Conservation (phyloP, 2,329 filamentous ascomycete species). For the Neophaeococcomyces aloes region DNA sequence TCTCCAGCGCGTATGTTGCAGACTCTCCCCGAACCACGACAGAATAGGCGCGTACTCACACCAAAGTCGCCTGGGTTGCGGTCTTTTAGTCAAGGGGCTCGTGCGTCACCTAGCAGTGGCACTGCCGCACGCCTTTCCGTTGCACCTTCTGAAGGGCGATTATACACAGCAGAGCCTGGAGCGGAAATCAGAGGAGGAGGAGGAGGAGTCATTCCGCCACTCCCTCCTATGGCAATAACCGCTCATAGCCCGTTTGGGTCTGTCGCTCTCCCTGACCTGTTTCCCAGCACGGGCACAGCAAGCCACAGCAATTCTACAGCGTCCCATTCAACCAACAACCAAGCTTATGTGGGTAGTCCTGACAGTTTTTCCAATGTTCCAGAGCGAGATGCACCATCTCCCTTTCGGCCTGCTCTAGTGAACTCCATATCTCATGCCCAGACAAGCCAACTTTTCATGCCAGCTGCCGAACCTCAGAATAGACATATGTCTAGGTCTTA, state of each 20-base stretch:
- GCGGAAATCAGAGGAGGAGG: slow-evolving; percentile 23
- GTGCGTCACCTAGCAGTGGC: slow-evolving; percentile 35
- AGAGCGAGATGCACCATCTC: slow-evolving; percentile 1
- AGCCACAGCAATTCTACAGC: slow-evolving; percentile 2
- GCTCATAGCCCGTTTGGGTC: not conserved
- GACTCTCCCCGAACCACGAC: slow-evolving; percentile 1
- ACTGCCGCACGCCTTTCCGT: slow-evolving; percentile 42
- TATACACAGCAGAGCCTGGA: slow-evolving; percentile 35
- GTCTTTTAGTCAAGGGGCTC: slow-evolving; percentile 38
- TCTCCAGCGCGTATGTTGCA: slow-evolving; percentile 15
- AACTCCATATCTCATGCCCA: not conserved
- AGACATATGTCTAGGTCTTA: slow-evolving; percentile 5
- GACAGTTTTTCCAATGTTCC: slow-evolving; percentile 1
- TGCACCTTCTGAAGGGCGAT: slow-evolving; percentile 31
- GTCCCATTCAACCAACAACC: not conserved
- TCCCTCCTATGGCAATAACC: slow-evolving; percentile 35
- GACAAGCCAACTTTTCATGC: not conserved
- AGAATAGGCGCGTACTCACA: slow-evolving; percentile 43
- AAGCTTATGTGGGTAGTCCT: not conserved
- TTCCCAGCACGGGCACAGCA: not conserved
- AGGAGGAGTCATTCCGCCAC: slow-evolving; percentile 32
- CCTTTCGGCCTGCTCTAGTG: not conserved
- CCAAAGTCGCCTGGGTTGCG: slow-evolving; percentile 47
- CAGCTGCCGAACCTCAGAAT: not conserved
- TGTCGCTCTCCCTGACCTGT: not conserved